Percentiles rank a stretch among this genome's conserved stretches.
Evolutionary conservation across 768 basidiomycete genomes (phyloP).

Genomic region (Calocera cornea): DNA sequence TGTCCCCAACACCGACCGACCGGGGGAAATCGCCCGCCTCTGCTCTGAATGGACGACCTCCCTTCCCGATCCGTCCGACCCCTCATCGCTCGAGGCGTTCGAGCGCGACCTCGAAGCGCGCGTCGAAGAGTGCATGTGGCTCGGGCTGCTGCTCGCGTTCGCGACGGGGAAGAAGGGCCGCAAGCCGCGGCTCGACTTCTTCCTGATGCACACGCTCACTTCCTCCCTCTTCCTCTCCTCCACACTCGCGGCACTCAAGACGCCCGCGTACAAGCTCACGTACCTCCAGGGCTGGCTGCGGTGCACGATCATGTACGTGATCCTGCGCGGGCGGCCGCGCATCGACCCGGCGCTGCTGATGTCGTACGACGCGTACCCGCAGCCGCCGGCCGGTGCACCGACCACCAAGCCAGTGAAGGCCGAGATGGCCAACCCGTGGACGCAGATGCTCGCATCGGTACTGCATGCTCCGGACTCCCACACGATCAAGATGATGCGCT

Average conservation of each 20-base stretch:
- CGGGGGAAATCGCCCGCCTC: conserved; percentile 35
- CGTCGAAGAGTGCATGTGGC: conserved; percentile 40
- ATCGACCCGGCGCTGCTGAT: conserved; percentile 38
- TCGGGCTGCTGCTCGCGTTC: conserved; percentile 34
- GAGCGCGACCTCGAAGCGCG: conserved; percentile 26
- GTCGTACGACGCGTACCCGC: conserved; percentile 31
- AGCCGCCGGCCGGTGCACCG: conserved; percentile 24
- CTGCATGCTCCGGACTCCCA: conserved; percentile 42
- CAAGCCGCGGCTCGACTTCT: conserved; percentile 41
- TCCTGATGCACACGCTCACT: conserved; percentile 47
- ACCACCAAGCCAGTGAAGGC: conserved; percentile 23
- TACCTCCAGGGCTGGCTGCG: conserved; percentile 20
- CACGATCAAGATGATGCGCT: conserved; percentile 37
- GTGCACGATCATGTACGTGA: conserved; percentile 25
- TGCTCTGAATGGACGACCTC: background rate
- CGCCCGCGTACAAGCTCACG: conserved; percentile 29
- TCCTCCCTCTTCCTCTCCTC: conserved; percentile 39
- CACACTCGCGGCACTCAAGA: conserved; percentile 25
- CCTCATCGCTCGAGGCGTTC: conserved; percentile 30
- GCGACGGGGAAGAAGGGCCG: conserved; percentile 35
- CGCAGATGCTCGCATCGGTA: conserved; percentile 32
- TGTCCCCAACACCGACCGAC: conserved; percentile 23
- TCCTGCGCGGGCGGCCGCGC: conserved; percentile 38
- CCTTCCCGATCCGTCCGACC: background rate
- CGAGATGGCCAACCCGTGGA: conserved; percentile 41